These are phyloP conservation scores for Leccinum pachyderme DNA, from an alignment of 1,284 basidiomycete species.

Conservation along the genomic window DNA sequence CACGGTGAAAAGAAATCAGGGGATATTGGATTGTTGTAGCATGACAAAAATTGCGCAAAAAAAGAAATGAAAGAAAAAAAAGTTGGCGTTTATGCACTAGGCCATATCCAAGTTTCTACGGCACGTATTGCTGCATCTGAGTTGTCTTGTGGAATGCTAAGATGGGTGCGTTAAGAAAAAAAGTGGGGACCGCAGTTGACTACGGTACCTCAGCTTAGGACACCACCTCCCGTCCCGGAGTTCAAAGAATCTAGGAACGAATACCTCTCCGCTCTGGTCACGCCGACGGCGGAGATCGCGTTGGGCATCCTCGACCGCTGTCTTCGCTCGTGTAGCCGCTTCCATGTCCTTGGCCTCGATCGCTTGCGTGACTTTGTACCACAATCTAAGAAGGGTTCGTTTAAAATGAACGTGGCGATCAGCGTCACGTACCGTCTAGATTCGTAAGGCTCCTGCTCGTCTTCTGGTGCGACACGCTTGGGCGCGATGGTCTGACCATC, in stretches of 20 bases:
- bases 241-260: slow-evolving; percentile 81
- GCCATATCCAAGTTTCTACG: slow-evolving; percentile 66
- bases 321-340: slow-evolving; percentile 89
- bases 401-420: not conserved
- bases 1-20: not conserved
- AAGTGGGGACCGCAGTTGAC: too few species aligned
- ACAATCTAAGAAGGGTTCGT: slow-evolving; percentile 53
- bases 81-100: slow-evolving; percentile 22
- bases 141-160: slow-evolving; percentile 69
- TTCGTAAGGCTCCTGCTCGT: slow-evolving; percentile 89
- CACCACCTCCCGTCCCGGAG: slow-evolving; percentile 75
- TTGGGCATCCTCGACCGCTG: slow-evolving; percentile 89
- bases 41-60: slow-evolving; percentile 1
- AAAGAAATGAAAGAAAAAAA: not conserved
- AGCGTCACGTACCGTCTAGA: slow-evolving; percentile 63
- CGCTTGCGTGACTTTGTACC: slow-evolving; percentile 84
- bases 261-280: slow-evolving; percentile 69
- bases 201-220: slow-evolving; percentile 67
- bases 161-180: not conserved
- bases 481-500: slow-evolving; percentile 72
- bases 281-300: slow-evolving; percentile 76
- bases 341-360: slow-evolving; percentile 92
- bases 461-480: slow-evolving; percentile 83
- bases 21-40: slow-evolving; percentile 20
- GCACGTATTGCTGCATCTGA: slow-evolving; percentile 54